Evolutionary conservation across 139 green algal species (phyloP), one percentile per base, ranked within the genome.

Genomic region (Chlorella sp.): DNA sequence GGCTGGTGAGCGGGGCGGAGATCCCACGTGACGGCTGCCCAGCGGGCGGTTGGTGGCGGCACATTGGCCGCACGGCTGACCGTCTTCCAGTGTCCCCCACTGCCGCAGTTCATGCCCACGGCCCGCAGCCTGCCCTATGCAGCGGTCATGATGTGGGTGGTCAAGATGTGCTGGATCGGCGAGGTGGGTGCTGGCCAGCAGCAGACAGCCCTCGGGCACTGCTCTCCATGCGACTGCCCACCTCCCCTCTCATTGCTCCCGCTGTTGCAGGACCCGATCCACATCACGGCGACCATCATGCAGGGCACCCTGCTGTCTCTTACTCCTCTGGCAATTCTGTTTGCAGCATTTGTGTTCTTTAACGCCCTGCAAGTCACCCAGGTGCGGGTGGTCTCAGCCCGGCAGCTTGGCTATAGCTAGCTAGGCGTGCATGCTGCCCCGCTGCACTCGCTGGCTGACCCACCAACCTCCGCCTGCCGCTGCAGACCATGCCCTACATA

Each of bases 311-410:
- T 91, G 30, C 83, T 90, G 26, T 85, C 86, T 0, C 73, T 91
- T 3, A 90, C 85, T n/a, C 88, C 88, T 1, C 82, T 91, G 11
- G 76, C 73, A 58, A 91, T 91, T 73, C 83, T 89, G 30, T 74
- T 64, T n/a, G 79, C 81, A 0, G 88, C 88, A 36, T 90, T 91
- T 69, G 78, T 88, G 32, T 79, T 91, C 38, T 91, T 90, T 76
- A 80, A 87, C n/a, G 24, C 77, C 2, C 89, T 91, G 81, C 68
- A 88, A 2, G 54, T 87, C 43, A 88, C 87, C 24, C 83, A 85
- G 83, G 76, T 85, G 38, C 60, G 30, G n/a, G n/a, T n/a, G n/a
- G n/a, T n/a, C n/a, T n/a, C n/a, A n/a, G n/a, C n/a, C n/a, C n/a
- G n/a, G n/a, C n/a, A n/a, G n/a, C n/a, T n/a, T n/a, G n/a, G n/a